phyloP scores from a whole-genome alignment of 2,329 filamentous ascomycete genomes.

The Huntiella abstrusa region DNA sequence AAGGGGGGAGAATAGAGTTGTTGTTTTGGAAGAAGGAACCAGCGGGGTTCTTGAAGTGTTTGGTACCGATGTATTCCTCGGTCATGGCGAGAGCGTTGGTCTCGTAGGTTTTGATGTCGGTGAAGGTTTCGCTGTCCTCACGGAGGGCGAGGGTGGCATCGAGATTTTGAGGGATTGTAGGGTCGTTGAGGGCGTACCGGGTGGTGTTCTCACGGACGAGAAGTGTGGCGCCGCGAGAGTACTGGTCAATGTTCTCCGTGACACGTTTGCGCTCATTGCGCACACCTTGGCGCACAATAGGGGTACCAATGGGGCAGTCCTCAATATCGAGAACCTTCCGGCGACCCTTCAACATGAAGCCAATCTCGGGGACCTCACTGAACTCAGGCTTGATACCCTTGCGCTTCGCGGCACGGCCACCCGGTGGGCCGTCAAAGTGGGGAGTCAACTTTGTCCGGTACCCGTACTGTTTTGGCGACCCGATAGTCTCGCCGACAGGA shows the following conservation, averaged over 20 bases:
- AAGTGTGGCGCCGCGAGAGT: constrained; percentile 69
- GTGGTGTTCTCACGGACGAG: constrained; percentile 71
- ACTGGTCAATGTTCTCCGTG: constrained; percentile 47
- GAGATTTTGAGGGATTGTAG: constrained; percentile 15
- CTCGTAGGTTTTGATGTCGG: constrained; percentile 73
- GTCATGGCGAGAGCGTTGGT: constrained; percentile 68
- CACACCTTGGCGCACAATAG: constrained; percentile 64
- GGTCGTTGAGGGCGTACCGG: constrained; percentile 36
- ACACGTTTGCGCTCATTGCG: constrained; percentile 62
- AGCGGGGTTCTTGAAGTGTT: constrained; percentile 75
- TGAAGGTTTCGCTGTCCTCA: constrained; percentile 30
- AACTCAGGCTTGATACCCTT: constrained; percentile 30
- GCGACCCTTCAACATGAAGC: constrained; percentile 77
- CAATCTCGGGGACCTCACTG: constrained; percentile 54
- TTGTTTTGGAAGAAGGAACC: constrained; percentile 99
- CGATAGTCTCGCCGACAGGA: constrained; percentile 72
- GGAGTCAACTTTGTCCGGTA: constrained; percentile 96
- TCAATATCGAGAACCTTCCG: constrained; percentile 79
- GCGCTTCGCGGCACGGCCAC: constrained; percentile 28
- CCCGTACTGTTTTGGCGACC: constrained; percentile 74
- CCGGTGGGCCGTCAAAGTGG: constrained; percentile 70
- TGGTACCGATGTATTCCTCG: constrained; percentile 74
- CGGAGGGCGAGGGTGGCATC: constrained; percentile 21
- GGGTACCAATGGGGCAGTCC: constrained; percentile 88
- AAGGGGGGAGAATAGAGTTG: constrained; percentile 80